phyloP scores from a whole-genome alignment of 139 green algal genomes.

The Picochlorum sp. region DNA sequence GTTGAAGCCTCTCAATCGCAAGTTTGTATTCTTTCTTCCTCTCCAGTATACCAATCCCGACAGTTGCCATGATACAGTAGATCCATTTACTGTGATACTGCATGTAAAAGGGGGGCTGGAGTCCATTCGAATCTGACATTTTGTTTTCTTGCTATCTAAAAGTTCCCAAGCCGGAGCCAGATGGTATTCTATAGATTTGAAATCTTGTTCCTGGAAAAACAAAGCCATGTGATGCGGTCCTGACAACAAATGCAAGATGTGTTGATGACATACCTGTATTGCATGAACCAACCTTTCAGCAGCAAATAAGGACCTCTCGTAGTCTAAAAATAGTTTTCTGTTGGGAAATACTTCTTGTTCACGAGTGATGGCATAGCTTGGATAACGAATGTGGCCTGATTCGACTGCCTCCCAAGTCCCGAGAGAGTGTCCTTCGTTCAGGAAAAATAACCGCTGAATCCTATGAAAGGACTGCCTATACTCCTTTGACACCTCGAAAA shows the following conservation, averaged over 20 bases:
- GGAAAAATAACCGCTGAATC: conserved; percentile 71
- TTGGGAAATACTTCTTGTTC: conserved; percentile 29
- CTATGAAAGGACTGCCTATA: conserved; percentile 20
- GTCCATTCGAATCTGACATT: not conserved
- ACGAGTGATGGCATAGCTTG: conserved; percentile 40
- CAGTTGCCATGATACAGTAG: conserved; percentile 59
- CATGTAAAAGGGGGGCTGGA: conserved; percentile 1
- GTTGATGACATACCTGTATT: conserved; percentile 28
- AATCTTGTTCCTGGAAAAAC: conserved; percentile 18
- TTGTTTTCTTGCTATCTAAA: conserved; percentile 30
- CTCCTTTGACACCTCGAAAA: not conserved
- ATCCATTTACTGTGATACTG: conserved; percentile 32
- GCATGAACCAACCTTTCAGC: conserved; percentile 41
- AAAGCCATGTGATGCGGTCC: not conserved
- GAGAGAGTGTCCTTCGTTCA: conserved; percentile 58
- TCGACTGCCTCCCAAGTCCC: conserved; percentile 57
- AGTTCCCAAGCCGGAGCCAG: conserved; percentile 26
- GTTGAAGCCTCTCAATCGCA: conserved; percentile 47
- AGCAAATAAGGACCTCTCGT: conserved; percentile 55
- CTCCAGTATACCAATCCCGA: conserved; percentile 66
- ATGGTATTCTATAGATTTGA: conserved; percentile 18
- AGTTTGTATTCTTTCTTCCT: conserved; percentile 44
- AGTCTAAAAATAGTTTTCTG: conserved; percentile 52
- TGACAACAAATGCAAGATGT: too few species aligned
- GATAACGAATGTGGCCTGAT: conserved; percentile 51